Evolutionary conservation across 805 yeast genomes (phyloP).

Genomic region (Teunomyces tritomae): DNA sequence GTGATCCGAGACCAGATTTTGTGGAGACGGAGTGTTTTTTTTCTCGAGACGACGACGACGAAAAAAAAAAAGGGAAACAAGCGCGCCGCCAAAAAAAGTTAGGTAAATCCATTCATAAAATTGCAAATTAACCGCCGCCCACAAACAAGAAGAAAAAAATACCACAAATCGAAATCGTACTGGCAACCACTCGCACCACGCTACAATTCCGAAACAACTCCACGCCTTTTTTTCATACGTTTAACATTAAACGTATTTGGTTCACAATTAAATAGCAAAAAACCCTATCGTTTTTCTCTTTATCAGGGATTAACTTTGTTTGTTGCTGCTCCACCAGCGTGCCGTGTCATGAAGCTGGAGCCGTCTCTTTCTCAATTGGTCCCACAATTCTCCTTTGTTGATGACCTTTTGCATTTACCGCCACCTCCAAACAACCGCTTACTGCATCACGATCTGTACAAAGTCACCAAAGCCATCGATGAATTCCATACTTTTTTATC

Average conservation of each 20-base stretch:
- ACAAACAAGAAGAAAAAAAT: not conserved
- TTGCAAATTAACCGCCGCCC: too few relatives aligned
- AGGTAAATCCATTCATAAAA: too few relatives aligned
- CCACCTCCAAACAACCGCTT: constrained; percentile 4
- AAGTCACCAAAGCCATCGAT: constrained; percentile 26
- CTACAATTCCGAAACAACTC: not conserved
- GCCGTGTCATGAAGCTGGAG: constrained; percentile 1
- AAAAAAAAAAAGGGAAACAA: too few relatives aligned
- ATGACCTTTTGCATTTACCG: not conserved
- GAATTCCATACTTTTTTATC: constrained; percentile 25
- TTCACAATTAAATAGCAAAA: too few relatives aligned
- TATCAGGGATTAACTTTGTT: not conserved
- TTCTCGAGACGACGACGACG: too few relatives aligned
- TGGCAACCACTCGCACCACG: constrained; percentile 1
- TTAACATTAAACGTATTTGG: too few relatives aligned
- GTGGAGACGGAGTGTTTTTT: too few relatives aligned
- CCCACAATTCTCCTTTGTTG: not conserved
- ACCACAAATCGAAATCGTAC: not conserved
- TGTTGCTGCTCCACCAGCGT: not conserved
- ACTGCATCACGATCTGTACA: constrained; percentile 23
- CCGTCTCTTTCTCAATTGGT: constrained; percentile 1
- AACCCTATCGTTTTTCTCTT: too few relatives aligned
- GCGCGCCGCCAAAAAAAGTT: too few relatives aligned
- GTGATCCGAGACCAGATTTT: too few relatives aligned
- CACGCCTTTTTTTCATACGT: not conserved